These are phyloP conservation scores for Eucalyptus sp. DNA, from an alignment of 345 rosid species.

Conservation along the genomic window DNA sequence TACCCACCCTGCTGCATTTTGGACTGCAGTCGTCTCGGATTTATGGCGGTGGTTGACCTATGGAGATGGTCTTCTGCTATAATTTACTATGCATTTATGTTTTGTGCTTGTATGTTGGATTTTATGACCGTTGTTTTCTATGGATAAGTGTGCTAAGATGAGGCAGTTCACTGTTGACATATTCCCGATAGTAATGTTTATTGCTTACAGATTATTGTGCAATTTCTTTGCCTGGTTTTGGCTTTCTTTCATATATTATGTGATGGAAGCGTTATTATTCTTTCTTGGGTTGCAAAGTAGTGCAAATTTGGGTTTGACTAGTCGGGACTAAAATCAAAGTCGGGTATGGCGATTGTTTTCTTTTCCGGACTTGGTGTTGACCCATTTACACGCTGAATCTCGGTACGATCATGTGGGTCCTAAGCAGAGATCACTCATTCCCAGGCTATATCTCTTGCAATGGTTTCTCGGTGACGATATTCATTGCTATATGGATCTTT, in stretches of 20 bases:
- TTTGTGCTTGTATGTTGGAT: not conserved
- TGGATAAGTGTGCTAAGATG: not conserved
- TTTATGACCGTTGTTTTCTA: not conserved
- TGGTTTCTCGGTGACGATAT: not conserved
- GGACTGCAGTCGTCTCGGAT: not conserved
- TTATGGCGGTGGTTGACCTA: not conserved
- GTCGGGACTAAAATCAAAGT: not conserved
- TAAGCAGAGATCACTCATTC: not conserved
- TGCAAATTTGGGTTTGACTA: not conserved
- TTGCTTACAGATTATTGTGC: not conserved
- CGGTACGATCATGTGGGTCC: not conserved
- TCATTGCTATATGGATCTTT: not conserved
- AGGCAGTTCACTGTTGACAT: not conserved
- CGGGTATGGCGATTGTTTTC: not conserved
- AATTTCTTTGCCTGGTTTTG: not conserved
- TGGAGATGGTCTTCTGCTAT: not conserved
- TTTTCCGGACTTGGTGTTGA: not conserved
- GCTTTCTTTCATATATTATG: not conserved
- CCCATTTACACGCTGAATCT: not conserved
- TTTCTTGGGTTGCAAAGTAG: not conserved
- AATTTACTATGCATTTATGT: not conserved
- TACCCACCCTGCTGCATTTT: not conserved
- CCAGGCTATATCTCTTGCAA: not conserved
- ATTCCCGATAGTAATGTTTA: not conserved
- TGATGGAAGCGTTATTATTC: not conserved